Evolutionary conservation across 306 rosid species (phyloP).

Genomic region (Dryas drummondii): DNA sequence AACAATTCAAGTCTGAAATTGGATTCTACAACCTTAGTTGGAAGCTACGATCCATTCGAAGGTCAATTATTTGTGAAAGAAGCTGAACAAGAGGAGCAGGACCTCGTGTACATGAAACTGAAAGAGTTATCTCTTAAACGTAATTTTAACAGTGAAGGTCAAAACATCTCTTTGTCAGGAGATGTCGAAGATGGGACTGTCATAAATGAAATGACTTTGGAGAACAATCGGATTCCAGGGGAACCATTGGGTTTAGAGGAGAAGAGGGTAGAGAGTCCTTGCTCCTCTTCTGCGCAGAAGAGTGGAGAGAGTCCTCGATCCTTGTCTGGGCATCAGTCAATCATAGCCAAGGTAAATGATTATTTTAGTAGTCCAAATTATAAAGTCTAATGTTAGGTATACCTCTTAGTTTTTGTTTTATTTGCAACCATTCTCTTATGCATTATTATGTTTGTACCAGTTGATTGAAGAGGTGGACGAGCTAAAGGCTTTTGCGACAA

Average conservation of each 20-base stretch:
- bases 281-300: slow-evolving; percentile 27
- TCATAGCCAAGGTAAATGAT: slow-evolving; percentile 40
- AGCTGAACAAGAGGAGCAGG: slow-evolving; percentile 42
- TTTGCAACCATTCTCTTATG: slow-evolving; percentile 8
- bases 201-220: slow-evolving; percentile 2
- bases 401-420: not conserved
- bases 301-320: slow-evolving; percentile 29
- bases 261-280: slow-evolving; percentile 29
- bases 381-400: not conserved
- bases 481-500: slow-evolving; percentile 36
- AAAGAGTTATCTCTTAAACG: slow-evolving; percentile 40
- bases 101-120: slow-evolving; percentile 44
- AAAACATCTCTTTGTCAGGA: slow-evolving; percentile 20
- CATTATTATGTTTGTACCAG: slow-evolving; percentile 30
- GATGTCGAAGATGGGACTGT: slow-evolving; percentile 9
- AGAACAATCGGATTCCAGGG: slow-evolving; percentile 13
- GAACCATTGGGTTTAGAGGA: slow-evolving; percentile 22
- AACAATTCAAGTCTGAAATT: slow-evolving; percentile 25
- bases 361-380: not conserved
- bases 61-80: slow-evolving; percentile 21
- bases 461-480: slow-evolving; percentile 53
- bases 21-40: slow-evolving; percentile 35
- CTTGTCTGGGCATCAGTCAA: slow-evolving; percentile 26
- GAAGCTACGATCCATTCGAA: slow-evolving; percentile 38
- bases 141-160: slow-evolving; percentile 30